Base-by-base conservation (phyloP, 179 eudicot species). In the Corrigiola litoralis region DNA sequence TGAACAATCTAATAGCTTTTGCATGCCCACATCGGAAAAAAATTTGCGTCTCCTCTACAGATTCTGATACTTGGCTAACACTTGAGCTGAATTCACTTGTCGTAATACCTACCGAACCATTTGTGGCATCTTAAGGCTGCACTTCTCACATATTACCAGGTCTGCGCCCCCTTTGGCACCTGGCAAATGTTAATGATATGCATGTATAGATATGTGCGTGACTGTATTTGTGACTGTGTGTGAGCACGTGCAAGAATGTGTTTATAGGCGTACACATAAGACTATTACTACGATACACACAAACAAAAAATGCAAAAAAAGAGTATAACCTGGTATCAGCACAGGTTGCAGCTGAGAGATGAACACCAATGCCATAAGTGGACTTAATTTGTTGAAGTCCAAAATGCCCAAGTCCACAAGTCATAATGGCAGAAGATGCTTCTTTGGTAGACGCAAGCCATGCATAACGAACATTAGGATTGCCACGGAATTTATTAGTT, bases 361-460 rank as follows among this genome's bases (percentile, higher is more conserved):
- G 88, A 65, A 86, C 79, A 64, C 99, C 97, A 57, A 57, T 40
- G 63, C 96, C 96, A 74, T 82, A 81, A 38, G 65, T 29, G 14
- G 87, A 55, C 79, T 79, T 77, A 1, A 56, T 63, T 66, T 77
- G 80, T 64, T 60, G 82, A 70, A 75, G 62, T 49, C 69, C 85
- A 56, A 65, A 74, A 77, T 72, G 71, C 11, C 87, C 87, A 63
- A 90, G 72, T 37, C 99, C 99, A 74, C 80, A 77, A 7, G 72
- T 73, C 82, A 84, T 66, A 64, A 81, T 75, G 58, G 81, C 72
- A 44, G 83, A 76, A 4, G 80, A 54, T 52, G 80, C 77, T 56
- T 73, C 85, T 63, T 80, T 87, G 1, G 83, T 58, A 64, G 85
- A 82, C 12, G 94, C 80, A 66, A 90, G 84, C 99, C 99, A 94